Percentiles rank a stretch among this genome's conserved stretches.
Conservation (phyloP, 1,284 basidiomycete species). For the Papiliotrema flavescens region DNA sequence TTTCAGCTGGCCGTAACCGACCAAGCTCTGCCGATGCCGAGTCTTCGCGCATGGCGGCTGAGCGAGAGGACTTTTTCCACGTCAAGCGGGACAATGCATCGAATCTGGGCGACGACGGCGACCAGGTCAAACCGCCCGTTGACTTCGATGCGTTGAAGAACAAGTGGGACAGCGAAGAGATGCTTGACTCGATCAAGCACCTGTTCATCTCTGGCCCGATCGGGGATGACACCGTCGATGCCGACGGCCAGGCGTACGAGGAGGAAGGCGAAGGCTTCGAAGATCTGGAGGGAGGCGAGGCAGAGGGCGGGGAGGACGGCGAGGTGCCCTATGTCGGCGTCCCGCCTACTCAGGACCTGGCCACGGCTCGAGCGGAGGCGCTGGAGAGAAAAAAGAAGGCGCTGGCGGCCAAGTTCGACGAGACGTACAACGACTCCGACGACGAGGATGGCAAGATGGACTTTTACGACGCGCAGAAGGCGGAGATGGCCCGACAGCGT, state of each 20-base stretch:
- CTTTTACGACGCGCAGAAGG: constrained; percentile 89
- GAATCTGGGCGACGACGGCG: constrained; percentile 56
- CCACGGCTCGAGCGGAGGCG: constrained; percentile 55
- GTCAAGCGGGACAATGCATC: constrained; percentile 51
- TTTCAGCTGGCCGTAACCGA: constrained; percentile 55
- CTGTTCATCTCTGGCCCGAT: constrained; percentile 83
- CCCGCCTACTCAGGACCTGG: constrained; percentile 42
- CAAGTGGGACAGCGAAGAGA: constrained; percentile 78
- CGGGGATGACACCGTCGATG: constrained; percentile 40
- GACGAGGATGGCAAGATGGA: constrained; percentile 66
- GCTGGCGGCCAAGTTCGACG: constrained; percentile 92
- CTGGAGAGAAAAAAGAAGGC: constrained; percentile 85
- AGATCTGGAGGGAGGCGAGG: constrained; percentile 54
- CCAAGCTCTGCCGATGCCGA: constrained; percentile 43
- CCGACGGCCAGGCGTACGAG: constrained; percentile 49
- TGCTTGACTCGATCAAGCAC: constrained; percentile 78
- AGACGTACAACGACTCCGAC: constrained; percentile 90
- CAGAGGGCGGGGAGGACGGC: constrained; percentile 47
- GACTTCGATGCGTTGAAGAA: constrained; percentile 55
- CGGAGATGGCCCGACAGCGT: constrained; percentile 81
- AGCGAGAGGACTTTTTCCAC: constrained; percentile 70
- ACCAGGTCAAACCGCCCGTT: constrained; percentile 64
- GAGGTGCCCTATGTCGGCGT: constrained; percentile 45
- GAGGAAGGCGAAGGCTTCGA: constrained; percentile 54
- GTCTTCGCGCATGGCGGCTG: constrained; percentile 48